These are phyloP conservation scores for Euptelea pleiosperma DNA, from an alignment of 164 flowering plant species.

Conservation along the genomic window DNA sequence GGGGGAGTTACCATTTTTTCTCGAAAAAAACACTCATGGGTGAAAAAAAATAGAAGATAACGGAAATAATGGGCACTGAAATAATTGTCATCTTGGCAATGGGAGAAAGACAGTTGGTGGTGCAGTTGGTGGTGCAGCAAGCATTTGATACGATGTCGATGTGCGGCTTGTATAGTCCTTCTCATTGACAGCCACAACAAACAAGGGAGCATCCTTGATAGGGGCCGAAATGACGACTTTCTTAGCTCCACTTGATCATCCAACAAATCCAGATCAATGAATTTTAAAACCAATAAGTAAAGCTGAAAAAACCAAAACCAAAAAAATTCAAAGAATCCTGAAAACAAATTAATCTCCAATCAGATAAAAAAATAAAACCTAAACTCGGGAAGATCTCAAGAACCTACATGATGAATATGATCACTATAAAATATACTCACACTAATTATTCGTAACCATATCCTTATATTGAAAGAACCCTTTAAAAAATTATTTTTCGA, in stretches of 20 bases:
- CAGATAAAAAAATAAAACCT: background rate
- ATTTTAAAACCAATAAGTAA: background rate
- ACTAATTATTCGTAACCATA: no score
- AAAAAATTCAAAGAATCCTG: background rate
- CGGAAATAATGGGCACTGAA: no score
- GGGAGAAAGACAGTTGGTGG: slow-evolving; percentile 94
- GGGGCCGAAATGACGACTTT: slow-evolving; percentile 95
- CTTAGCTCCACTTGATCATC: slow-evolving; percentile 85
- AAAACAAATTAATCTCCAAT: background rate
- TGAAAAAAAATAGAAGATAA: no score
- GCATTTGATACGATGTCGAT: slow-evolving; percentile 88
- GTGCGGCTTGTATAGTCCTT: slow-evolving; percentile 68
- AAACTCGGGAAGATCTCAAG: no score
- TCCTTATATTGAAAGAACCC: no score
- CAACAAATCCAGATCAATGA: slow-evolving; percentile 3
- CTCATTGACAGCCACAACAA: slow-evolving; percentile 93
- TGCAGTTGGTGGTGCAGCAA: slow-evolving; percentile 94
- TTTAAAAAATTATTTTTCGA: no score
- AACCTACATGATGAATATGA: no score
- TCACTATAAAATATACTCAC: no score
- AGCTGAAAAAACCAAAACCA: background rate
- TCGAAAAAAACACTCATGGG: no score
- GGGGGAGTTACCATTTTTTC: no score
- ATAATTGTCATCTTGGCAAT: no score
- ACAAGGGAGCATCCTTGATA: slow-evolving; percentile 96